These are phyloP conservation scores for Parachaetomium inaequale DNA, from an alignment of 495 filamentous ascomycete species.

Conservation along the genomic window DNA sequence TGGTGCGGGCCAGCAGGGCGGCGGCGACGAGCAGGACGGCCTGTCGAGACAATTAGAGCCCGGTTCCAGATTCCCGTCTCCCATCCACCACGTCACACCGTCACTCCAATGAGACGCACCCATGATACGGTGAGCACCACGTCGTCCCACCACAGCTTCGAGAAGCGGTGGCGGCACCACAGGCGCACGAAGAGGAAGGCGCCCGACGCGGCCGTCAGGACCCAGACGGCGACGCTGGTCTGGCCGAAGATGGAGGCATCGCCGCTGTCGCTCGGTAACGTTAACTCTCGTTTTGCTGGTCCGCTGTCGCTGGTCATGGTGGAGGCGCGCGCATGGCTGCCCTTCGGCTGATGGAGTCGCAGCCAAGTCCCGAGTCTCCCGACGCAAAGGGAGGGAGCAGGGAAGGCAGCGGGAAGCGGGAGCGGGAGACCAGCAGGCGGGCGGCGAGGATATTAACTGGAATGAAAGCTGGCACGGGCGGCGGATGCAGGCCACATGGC, in stretches of 20 bases:
- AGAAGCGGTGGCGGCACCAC: conserved; percentile 18
- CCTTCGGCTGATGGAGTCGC: background rate
- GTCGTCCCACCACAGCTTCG: conserved; percentile 22
- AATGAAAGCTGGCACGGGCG: background rate
- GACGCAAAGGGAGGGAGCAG: background rate
- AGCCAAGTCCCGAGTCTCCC: background rate
- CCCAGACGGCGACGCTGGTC: conserved; percentile 24
- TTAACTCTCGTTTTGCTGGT: background rate
- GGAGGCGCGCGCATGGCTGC: background rate
- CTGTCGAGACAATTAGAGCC: conserved; percentile 1
- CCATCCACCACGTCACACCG: background rate
- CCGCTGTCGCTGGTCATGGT: background rate
- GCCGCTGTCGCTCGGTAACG: conserved; percentile 8
- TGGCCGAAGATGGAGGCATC: conserved; percentile 16
- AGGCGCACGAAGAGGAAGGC: conserved; percentile 21
- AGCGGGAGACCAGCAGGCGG: background rate
- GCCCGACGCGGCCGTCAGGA: conserved; percentile 17
- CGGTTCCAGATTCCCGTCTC: background rate
- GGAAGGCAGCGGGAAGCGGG: background rate
- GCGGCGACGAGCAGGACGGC: conserved; percentile 16
- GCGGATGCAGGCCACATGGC: background rate
- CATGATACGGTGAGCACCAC: conserved; percentile 16
- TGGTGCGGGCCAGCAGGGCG: conserved; percentile 17
- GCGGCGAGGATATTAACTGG: background rate
- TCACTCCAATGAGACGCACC: conserved; percentile 3